Evolutionary conservation across 2,329 filamentous ascomycete species (phyloP).

Genomic region (Cercospora janseana): DNA sequence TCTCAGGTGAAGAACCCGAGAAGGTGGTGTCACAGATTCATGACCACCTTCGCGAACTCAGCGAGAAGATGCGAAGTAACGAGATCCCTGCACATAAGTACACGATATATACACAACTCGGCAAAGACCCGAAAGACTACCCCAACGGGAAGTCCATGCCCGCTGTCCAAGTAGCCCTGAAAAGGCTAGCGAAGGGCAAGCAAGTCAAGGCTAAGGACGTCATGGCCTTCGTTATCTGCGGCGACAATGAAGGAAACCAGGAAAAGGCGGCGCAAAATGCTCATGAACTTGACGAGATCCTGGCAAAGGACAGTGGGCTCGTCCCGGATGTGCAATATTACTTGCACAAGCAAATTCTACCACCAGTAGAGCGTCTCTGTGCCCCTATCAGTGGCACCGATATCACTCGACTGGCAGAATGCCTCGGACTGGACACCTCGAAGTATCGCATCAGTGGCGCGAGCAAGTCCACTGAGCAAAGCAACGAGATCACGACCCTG

Average conservation of each 20-base stretch:
- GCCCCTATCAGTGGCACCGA: conserved; percentile 94
- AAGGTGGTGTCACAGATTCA: conserved; percentile 85
- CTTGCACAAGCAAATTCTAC: conserved; percentile 96
- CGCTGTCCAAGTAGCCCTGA: conserved; percentile 90
- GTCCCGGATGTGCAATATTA: conserved; percentile 96
- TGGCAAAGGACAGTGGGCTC: conserved; percentile 71
- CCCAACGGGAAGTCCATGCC: conserved; percentile 94
- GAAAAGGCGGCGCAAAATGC: conserved; percentile 83
- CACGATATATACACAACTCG: conserved; percentile 96
- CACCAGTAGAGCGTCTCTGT: conserved; percentile 94
- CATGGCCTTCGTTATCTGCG: conserved; percentile 91
- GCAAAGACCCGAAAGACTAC: conserved; percentile 89
- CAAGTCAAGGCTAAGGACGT: conserved; percentile 90
- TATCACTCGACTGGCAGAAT: conserved; percentile 83
- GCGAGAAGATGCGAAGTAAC: conserved; percentile 79
- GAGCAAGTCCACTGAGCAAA: conserved; percentile 53
- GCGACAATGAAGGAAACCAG: conserved; percentile 58
- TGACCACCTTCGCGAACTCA: conserved; percentile 84
- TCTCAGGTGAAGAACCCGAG: conserved; percentile 91
- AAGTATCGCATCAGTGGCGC: conserved; percentile 73
- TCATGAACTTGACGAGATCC: conserved; percentile 78
- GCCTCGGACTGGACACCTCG: conserved; percentile 83
- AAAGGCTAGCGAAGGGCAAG: conserved; percentile 83
- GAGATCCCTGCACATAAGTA: conserved; percentile 78
- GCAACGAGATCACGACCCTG: conserved; percentile 76